Conservation (phyloP, 176 grass and related monocot species). For the Coix lacrymajobi region DNA sequence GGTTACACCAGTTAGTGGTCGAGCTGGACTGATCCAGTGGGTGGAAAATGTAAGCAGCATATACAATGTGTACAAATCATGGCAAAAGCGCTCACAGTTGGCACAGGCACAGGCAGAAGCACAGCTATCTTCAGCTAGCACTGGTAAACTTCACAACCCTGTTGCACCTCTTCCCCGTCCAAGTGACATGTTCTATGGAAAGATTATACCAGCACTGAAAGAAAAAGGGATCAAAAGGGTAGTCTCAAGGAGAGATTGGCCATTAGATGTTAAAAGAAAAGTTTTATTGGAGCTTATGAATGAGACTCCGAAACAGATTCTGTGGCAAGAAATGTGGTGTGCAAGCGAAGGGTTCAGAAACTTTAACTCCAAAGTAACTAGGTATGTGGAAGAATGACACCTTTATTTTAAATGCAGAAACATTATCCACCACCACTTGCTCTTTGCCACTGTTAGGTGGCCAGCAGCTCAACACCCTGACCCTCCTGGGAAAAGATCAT, state of each 20-base stretch:
- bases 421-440: neutral
- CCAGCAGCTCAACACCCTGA: neutral
- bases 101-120: slow-evolving; percentile 71
- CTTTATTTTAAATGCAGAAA: slow-evolving; percentile 15
- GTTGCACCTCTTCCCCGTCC: slow-evolving; percentile 82
- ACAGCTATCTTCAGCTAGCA: slow-evolving; percentile 61
- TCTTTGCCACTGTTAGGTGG: slow-evolving; percentile 4
- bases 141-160: slow-evolving; percentile 51
- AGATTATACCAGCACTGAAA: slow-evolving; percentile 98
- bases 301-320: slow-evolving; percentile 87
- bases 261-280: slow-evolving; percentile 90
- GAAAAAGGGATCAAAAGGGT: slow-evolving; percentile 99
- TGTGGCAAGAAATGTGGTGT: slow-evolving; percentile 98
- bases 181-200: slow-evolving; percentile 98
- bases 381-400: slow-evolving; percentile 44
- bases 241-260: slow-evolving; percentile 97
- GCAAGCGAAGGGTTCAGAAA: slow-evolving; percentile 88
- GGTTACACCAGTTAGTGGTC: slow-evolving; percentile 87
- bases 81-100: slow-evolving; percentile 78
- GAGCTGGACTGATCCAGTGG: slow-evolving; percentile 96
- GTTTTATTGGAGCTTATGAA: slow-evolving; percentile 95
- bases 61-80: slow-evolving; percentile 95
- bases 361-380: slow-evolving; percentile 87
- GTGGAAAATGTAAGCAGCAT: slow-evolving; percentile 95
- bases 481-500: neutral